Evolutionary conservation across 148 eudicot genomes (phyloP).

Genomic region (Amaranthus hypochondriacus): DNA sequence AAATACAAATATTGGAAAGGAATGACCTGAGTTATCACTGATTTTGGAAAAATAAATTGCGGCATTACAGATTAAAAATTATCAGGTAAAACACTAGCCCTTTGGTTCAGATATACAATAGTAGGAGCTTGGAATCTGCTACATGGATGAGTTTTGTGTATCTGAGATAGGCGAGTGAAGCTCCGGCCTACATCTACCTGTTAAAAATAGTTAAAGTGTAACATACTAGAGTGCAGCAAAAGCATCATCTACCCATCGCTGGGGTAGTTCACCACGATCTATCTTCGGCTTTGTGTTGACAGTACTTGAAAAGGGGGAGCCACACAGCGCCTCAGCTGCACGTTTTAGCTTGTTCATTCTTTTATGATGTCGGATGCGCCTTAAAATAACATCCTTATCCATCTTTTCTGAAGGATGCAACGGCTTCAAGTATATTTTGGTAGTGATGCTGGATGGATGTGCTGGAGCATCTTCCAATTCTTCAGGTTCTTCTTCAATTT

Average conservation of each 20-base stretch:
- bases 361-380: slow-evolving; percentile 20
- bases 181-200: not conserved
- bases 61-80: not conserved
- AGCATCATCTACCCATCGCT: slow-evolving; percentile 15
- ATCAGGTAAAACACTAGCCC: no score
- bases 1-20: not conserved
- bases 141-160: not conserved
- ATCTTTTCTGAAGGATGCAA: slow-evolving; percentile 14
- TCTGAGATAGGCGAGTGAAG: not conserved
- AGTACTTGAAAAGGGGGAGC: slow-evolving; percentile 3
- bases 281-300: slow-evolving; percentile 8
- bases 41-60: not conserved
- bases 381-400: slow-evolving; percentile 9
- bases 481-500: slow-evolving; percentile 8
- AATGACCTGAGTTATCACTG: not conserved
- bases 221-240: slow-evolving; percentile 12
- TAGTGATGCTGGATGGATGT: slow-evolving; percentile 1
- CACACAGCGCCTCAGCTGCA: slow-evolving; percentile 14
- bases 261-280: slow-evolving; percentile 12
- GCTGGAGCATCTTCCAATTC: not conserved
- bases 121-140: not conserved
- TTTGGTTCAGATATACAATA: no score
- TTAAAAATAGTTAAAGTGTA: not conserved
- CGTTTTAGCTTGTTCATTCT: slow-evolving; percentile 15
- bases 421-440: slow-evolving; percentile 10